Evolutionary conservation across 2,329 filamentous ascomycete species (phyloP).

Genomic region (Metarhizium guizhouense): DNA sequence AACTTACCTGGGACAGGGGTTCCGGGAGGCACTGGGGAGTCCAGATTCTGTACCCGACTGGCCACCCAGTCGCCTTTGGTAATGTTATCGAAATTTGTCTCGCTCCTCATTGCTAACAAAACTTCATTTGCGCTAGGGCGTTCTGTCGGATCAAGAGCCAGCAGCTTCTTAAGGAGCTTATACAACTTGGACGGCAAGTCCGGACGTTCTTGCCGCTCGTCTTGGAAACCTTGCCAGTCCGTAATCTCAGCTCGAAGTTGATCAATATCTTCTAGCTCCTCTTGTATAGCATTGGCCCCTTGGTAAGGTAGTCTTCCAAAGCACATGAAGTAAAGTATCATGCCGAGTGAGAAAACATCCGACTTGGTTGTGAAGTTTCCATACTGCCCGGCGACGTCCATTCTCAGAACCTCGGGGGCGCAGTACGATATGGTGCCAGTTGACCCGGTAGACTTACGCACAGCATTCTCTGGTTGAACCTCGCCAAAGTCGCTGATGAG

Average conservation of each 20-base stretch:
- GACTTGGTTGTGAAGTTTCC: conserved; percentile 96
- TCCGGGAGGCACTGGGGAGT: conserved; percentile 41
- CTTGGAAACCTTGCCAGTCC: conserved; percentile 78
- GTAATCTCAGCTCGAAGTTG: conserved; percentile 77
- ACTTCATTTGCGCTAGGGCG: conserved; percentile 84
- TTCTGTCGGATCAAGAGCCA: conserved; percentile 67
- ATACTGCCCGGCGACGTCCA: conserved; percentile 59
- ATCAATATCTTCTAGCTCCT: conserved; percentile 88
- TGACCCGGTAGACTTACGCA: conserved; percentile 81
- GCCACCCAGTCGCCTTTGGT: conserved; percentile 23
- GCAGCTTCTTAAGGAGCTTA: conserved; percentile 68
- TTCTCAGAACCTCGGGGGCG: conserved; percentile 81
- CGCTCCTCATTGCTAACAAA: conserved; percentile 64
- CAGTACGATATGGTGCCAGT: conserved; percentile 98
- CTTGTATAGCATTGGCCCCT: conserved; percentile 74
- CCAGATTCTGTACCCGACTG: conserved; percentile 44
- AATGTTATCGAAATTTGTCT: conserved; percentile 40
- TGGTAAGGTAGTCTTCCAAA: conserved; percentile 82
- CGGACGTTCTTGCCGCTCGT: conserved; percentile 62
- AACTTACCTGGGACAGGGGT: conserved; percentile 38
- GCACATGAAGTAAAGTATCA: conserved; percentile 98
- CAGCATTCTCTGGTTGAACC: conserved; percentile 74
- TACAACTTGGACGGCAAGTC: conserved; percentile 86
- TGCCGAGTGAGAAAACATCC: conserved; percentile 94
- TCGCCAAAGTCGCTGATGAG: conserved; percentile 97